A percentile compares a stretch with the other conserved stretches of the same genome.
Evolutionary conservation across 345 rosid species (phyloP).

Genomic region (Dimocarpus longan): DNA sequence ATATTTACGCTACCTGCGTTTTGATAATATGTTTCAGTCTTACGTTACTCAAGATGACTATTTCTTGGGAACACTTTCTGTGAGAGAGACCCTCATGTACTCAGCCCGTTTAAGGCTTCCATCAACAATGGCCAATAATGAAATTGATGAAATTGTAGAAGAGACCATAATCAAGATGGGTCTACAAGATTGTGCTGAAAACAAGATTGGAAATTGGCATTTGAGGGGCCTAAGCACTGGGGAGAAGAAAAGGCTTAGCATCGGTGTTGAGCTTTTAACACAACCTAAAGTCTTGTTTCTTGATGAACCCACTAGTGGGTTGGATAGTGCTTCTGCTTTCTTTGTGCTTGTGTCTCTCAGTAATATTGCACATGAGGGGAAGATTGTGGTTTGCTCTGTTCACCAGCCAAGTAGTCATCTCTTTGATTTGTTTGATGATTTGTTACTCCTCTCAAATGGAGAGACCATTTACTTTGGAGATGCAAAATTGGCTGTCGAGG

Average conservation of each 20-base stretch:
- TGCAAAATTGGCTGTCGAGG: slow-evolving; percentile 37
- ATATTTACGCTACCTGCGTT: too few species aligned
- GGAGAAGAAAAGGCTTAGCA: slow-evolving; percentile 42
- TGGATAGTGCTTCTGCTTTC: slow-evolving; percentile 40
- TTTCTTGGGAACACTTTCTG: slow-evolving; percentile 33
- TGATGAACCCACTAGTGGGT: slow-evolving; percentile 44
- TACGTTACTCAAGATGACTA: slow-evolving; percentile 28
- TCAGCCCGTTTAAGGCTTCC: slow-evolving; percentile 42
- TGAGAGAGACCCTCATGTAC: slow-evolving; percentile 39
- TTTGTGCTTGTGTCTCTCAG: slow-evolving; percentile 32
- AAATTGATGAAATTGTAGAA: slow-evolving; percentile 23
- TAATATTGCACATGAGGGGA: slow-evolving; percentile 33
- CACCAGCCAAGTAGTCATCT: slow-evolving; percentile 62
- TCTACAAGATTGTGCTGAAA: slow-evolving; percentile 32
- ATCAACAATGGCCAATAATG: slow-evolving; percentile 5
- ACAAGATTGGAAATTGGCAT: slow-evolving; percentile 39
- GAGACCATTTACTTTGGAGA: slow-evolving; percentile 47
- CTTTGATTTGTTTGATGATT: slow-evolving; percentile 43
- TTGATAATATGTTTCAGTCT: slow-evolving; percentile 6
- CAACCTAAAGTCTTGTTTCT: slow-evolving; percentile 37
- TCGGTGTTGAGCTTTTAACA: slow-evolving; percentile 36
- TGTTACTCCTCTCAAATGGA: slow-evolving; percentile 51
- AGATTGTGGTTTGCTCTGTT: slow-evolving; percentile 47
- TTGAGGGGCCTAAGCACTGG: slow-evolving; percentile 44
- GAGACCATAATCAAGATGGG: slow-evolving; percentile 40